Percentiles rank a stretch among this genome's conserved stretches.
phyloP scores from a whole-genome alignment of 768 basidiomycete species.

The Cytidiella melzeri region DNA sequence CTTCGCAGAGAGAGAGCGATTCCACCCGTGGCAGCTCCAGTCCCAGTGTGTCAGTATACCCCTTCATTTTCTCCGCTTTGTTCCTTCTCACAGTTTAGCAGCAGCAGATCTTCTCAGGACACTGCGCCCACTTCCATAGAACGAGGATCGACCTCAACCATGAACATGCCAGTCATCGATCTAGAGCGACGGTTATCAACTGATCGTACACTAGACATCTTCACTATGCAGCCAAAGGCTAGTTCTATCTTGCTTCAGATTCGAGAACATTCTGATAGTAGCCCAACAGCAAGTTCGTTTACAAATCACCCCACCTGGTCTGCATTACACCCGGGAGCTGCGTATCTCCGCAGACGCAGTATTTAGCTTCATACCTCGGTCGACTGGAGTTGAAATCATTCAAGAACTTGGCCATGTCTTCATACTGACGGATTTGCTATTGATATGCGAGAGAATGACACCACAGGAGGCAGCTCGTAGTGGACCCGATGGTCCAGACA shows the following conservation, averaged over 20 bases:
- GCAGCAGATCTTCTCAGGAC: slow-evolving; percentile 57
- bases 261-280: slow-evolving; percentile 4
- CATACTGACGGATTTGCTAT: slow-evolving; percentile 87
- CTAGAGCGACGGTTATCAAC: slow-evolving; percentile 78
- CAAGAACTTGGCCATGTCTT: slow-evolving; percentile 78
- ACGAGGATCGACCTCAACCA: slow-evolving; percentile 43
- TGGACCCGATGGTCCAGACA: slow-evolving; percentile 61
- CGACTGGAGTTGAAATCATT: slow-evolving; percentile 69
- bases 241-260: slow-evolving; percentile 11
- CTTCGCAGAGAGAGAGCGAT: slow-evolving; percentile 20
- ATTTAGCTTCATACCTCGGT: slow-evolving; percentile 71
- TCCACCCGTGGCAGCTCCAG: slow-evolving; percentile 29
- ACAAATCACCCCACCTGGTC: slow-evolving; percentile 77
- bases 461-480: slow-evolving; percentile 50
- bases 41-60: slow-evolving; percentile 49
- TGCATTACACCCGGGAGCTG: slow-evolving; percentile 74
- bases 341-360: slow-evolving; percentile 66
- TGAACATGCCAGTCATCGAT: slow-evolving; percentile 59
- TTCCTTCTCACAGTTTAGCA: slow-evolving; percentile 19
- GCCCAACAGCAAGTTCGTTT: slow-evolving; percentile 72
- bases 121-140: slow-evolving; percentile 50
- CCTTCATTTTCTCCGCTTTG: background rate
- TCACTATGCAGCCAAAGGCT: slow-evolving; percentile 93
- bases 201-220: slow-evolving; percentile 81
- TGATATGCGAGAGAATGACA: slow-evolving; percentile 82